Percentiles rank a stretch among this genome's conserved stretches.
Conservation (phyloP, 2,329 filamentous ascomycete species). For the Penicillium verrucosum region DNA sequence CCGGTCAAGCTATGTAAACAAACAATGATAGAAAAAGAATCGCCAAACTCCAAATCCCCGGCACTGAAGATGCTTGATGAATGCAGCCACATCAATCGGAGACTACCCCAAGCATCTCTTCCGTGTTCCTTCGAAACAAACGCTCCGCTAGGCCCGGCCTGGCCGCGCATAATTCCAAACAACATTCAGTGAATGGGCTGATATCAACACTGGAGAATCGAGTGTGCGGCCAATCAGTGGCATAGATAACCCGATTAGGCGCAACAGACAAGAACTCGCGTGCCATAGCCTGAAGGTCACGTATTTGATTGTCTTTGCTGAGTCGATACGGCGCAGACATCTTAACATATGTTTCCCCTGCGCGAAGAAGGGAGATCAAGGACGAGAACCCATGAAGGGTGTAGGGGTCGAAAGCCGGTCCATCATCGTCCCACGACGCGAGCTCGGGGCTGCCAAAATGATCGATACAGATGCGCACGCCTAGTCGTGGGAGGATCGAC, state of each 20-base stretch:
- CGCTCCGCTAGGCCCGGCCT: constrained; percentile 47
- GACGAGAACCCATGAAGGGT: constrained; percentile 50
- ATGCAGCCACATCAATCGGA: constrained; percentile 7
- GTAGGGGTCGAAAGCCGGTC: constrained; percentile 40
- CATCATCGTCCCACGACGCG: constrained; percentile 10
- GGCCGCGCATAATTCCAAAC: constrained; percentile 53
- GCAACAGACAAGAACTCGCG: constrained; percentile 49
- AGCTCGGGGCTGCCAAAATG: constrained; percentile 56
- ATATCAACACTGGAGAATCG: constrained; percentile 58
- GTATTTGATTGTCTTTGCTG: constrained; percentile 44
- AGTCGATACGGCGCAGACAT: constrained; percentile 59
- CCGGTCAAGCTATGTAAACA: neutral
- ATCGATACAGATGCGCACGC: constrained; percentile 56
- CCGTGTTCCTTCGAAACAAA: constrained; percentile 56
- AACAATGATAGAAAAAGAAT: neutral
- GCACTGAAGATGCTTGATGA: constrained; percentile 7
- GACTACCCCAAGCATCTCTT: constrained; percentile 47
- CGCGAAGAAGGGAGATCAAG: constrained; percentile 47
- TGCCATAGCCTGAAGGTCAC: constrained; percentile 49
- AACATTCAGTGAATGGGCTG: constrained; percentile 52
- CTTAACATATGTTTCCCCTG: constrained; percentile 55
- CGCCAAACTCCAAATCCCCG: constrained; percentile 4
- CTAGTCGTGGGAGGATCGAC: constrained; percentile 48
- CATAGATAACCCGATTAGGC: constrained; percentile 53
- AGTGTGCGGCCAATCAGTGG: constrained; percentile 64